Percentiles rank a stretch among this genome's conserved stretches.
Evolutionary conservation across 805 yeast genomes (phyloP).

Genomic region (Starmerella riodocensis): DNA sequence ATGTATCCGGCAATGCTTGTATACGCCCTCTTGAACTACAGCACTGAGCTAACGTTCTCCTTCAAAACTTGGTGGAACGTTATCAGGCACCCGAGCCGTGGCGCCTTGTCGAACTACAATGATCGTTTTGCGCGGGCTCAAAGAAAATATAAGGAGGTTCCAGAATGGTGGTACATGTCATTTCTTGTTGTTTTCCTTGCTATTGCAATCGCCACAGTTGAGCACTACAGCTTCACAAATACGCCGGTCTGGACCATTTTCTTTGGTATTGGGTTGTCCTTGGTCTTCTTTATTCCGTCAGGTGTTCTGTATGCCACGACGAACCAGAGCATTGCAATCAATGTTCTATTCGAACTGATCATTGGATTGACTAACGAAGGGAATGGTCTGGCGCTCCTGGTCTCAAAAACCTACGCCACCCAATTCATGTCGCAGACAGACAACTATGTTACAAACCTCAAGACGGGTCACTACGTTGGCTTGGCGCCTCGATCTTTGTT

Average conservation of each 20-base stretch:
- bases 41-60: slow-evolving; percentile 9
- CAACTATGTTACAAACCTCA: slow-evolving; percentile 41
- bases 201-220: slow-evolving; percentile 36
- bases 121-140: slow-evolving; percentile 50
- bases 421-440: slow-evolving; percentile 54
- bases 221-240: slow-evolving; percentile 27
- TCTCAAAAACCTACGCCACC: slow-evolving; percentile 40
- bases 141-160: slow-evolving; percentile 46
- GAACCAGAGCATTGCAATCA: slow-evolving; percentile 36
- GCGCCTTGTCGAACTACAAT: slow-evolving; percentile 26
- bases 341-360: slow-evolving; percentile 38
- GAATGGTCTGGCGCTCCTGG: slow-evolving; percentile 40
- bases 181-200: slow-evolving; percentile 34
- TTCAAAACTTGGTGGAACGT: slow-evolving; percentile 14
- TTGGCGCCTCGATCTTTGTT: slow-evolving; percentile 48
- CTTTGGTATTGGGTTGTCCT: slow-evolving; percentile 39
- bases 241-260: slow-evolving; percentile 52
- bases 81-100: slow-evolving; percentile 19
- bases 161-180: slow-evolving; percentile 40
- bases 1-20: slow-evolving; percentile 44
- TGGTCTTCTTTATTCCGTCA: slow-evolving; percentile 39
- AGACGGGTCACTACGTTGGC: slow-evolving; percentile 44
- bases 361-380: slow-evolving; percentile 46
- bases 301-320: slow-evolving; percentile 38
- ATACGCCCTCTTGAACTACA: slow-evolving; percentile 26